Base-by-base conservation (phyloP, 495 filamentous ascomycete genomes). In the Hypoxylon lienhwacheense region DNA sequence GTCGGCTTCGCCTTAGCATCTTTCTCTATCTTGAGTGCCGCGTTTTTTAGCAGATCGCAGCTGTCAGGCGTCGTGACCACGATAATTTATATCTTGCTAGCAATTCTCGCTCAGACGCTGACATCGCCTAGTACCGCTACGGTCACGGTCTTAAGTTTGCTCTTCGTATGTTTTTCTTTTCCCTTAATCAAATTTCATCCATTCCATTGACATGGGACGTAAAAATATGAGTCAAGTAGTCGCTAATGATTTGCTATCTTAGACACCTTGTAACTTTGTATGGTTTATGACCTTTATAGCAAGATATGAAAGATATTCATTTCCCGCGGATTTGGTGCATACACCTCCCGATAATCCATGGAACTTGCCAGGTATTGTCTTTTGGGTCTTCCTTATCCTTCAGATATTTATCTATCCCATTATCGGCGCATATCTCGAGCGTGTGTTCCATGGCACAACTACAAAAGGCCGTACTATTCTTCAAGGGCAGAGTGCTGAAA, bases 41-140 rank as follows among this genome's bases (percentile, higher is more conserved):
- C 85, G 7, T 87, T 91, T 63, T 93, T 91, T 70, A 85, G 81
- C 49, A 85, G 79, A 63, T 82, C 89, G 1, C 89, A 93, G 68
- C 75, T 93, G 19, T 88, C 81, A 44, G 89, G 89, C 15, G 87
- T 90, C 44, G 75, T 81, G 3, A 71, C 81, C 4, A 81, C 82
- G 7, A 81, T 91, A 14, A 60, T 81, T 22, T 78, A 77, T n/a
- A 70, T 91, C 12, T 64, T 87, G 34, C 67, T 91, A 7, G 87
- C 81, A 12, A 79, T 93, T 33, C 64, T 86, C 4, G 84, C 86
- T 0, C 88, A 91, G 67, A 78, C 86, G 10, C 63, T 82, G 20
- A 77, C 73, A 0, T 77, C 75, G 21, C 71, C 74, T n/a, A 75
- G 62, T 15, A 84, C 83, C 11, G 80, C 70, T 7, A 74, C 81